phyloP scores from a whole-genome alignment of 768 basidiomycete genomes.

The Lentinula sp. region DNA sequence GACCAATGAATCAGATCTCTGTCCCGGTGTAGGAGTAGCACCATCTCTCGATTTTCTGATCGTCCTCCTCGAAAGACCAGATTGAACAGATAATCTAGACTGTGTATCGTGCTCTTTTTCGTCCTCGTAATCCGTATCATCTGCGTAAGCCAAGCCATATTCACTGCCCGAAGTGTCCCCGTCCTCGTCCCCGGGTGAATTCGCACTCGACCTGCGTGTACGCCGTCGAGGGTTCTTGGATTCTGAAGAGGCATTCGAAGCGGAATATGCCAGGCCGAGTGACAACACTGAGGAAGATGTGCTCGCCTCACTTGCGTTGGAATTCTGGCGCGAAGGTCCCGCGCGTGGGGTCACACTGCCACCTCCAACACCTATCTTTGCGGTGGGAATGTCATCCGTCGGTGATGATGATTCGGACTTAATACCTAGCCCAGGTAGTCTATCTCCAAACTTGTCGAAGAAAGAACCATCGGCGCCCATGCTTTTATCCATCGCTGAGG shows the following conservation, averaged over 20 bases:
- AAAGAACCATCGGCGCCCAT: constrained; percentile 24
- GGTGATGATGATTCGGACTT: not conserved
- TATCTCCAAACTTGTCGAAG: constrained; percentile 50
- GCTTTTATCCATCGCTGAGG: constrained; percentile 8
- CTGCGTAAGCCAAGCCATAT: constrained; percentile 42
- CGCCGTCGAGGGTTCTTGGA: not conserved
- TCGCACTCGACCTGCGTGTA: not conserved
- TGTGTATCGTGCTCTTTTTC: constrained; percentile 16
- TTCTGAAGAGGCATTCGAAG: not conserved
- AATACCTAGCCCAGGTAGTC: constrained; percentile 13
- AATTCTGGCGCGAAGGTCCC: constrained; percentile 9
- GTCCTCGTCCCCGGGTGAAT: not conserved
- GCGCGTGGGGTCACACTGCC: not conserved
- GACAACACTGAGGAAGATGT: constrained; percentile 12
- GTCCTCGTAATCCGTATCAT: constrained; percentile 39
- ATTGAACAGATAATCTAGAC: not conserved
- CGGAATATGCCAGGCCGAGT: not conserved
- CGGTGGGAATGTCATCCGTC: not conserved
- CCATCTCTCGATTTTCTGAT: not conserved
- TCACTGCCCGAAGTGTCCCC: constrained; percentile 18
- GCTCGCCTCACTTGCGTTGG: constrained; percentile 3
- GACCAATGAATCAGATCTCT: not conserved
- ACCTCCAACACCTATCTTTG: not conserved
- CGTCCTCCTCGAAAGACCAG: not conserved
- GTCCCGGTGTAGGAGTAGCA: not conserved